Percentiles rank a stretch among this genome's conserved stretches.
Evolutionary conservation across 192 early-diverging fungal species (phyloP).

Genomic region (Backusella macrospora): DNA sequence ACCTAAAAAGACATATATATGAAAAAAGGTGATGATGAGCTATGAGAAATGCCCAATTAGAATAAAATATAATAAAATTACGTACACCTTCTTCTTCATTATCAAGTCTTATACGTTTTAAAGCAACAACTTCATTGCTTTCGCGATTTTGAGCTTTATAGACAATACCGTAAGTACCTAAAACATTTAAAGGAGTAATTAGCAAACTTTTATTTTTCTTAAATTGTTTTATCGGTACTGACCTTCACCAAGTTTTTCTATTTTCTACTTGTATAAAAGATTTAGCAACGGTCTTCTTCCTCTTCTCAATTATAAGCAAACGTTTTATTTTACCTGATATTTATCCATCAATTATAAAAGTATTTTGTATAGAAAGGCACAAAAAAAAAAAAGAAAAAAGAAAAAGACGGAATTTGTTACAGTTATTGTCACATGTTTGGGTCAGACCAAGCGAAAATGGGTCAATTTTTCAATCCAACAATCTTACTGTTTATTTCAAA

Average conservation of each 20-base stretch:
- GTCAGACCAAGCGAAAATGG: too few species aligned
- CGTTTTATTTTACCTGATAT: slow-evolving; percentile 51
- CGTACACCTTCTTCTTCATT: slow-evolving; percentile 87
- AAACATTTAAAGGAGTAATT: background rate
- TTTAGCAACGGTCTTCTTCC: too few species aligned
- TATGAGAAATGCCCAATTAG: too few species aligned
- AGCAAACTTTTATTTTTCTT: background rate
- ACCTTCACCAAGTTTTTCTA: slow-evolving; percentile 98
- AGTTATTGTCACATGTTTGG: too few species aligned
- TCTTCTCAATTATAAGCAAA: too few species aligned
- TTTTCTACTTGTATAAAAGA: slow-evolving; percentile 68
- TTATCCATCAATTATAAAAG: slow-evolving; percentile 55
- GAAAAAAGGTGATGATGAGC: background rate
- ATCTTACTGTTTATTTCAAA: too few species aligned
- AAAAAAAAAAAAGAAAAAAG: too few species aligned
- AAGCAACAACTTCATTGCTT: slow-evolving; percentile 93
- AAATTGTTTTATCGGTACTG: background rate
- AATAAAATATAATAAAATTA: too few species aligned
- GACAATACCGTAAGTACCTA: slow-evolving; percentile 96
- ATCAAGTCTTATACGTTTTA: slow-evolving; percentile 92
- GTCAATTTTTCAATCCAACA: too few species aligned
- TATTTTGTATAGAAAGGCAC: background rate
- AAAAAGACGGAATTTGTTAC: too few species aligned
- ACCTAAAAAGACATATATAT: slow-evolving; percentile 47
- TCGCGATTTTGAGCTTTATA: slow-evolving; percentile 99